Evolutionary conservation across 1,284 basidiomycete species (phyloP).

Genomic region (Apiotrichum brassicae): DNA sequence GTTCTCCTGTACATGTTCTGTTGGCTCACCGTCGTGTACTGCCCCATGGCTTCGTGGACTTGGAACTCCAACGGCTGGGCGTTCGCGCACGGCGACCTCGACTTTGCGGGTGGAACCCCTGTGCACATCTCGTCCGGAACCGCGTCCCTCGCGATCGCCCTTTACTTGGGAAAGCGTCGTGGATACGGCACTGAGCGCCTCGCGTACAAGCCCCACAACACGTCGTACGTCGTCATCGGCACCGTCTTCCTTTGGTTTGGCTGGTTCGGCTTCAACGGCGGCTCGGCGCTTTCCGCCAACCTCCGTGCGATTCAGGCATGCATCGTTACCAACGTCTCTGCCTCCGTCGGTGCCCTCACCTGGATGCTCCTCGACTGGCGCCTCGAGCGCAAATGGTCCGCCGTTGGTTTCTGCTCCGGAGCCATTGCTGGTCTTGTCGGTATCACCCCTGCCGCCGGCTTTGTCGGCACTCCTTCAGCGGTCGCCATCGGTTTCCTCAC

Average conservation of each 20-base stretch:
- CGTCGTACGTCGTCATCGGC: conserved; percentile 81
- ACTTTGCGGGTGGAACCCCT: conserved; percentile 93
- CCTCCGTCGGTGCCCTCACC: conserved; percentile 76
- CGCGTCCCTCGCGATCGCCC: conserved; percentile 81
- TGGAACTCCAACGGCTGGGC: conserved; percentile 91
- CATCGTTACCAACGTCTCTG: conserved; percentile 87
- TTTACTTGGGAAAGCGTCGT: conserved; percentile 80
- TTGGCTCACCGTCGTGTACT: conserved; percentile 91
- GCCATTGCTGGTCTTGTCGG: conserved; percentile 76
- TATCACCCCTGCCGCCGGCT: conserved; percentile 88
- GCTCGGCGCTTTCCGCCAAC: conserved; percentile 62
- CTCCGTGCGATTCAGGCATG: conserved; percentile 81
- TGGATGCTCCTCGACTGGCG: conserved; percentile 96
- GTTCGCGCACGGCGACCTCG: conserved; percentile 68
- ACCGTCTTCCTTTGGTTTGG: conserved; percentile 96
- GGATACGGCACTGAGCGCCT: conserved; percentile 90
- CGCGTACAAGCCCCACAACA: conserved; percentile 76
- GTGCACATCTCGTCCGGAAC: conserved; percentile 88
- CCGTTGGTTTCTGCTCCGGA: conserved; percentile 93
- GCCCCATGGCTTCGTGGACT: conserved; percentile 89
- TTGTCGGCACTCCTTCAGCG: conserved; percentile 72
- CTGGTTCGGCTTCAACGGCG: conserved; percentile 95
- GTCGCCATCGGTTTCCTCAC: conserved; percentile 79
- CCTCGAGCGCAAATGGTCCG: conserved; percentile 86
- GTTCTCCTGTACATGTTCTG: conserved; percentile 80